These are phyloP conservation scores for Ophiocordyceps sinensis DNA, from an alignment of 2,329 filamentous ascomycete genomes.

Conservation along the genomic window DNA sequence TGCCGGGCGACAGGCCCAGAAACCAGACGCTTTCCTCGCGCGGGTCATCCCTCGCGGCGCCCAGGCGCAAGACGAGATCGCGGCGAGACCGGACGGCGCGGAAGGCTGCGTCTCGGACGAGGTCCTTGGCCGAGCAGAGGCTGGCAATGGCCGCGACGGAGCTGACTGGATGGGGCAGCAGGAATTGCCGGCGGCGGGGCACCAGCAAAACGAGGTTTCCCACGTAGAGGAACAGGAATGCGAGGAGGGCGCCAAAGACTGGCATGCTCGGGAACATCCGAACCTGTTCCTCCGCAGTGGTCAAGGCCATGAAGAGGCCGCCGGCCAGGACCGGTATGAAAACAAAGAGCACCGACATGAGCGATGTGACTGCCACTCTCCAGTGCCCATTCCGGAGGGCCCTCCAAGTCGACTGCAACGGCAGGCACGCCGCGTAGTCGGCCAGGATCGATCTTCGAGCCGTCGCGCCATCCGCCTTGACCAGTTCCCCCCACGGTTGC, in stretches of 20 bases:
- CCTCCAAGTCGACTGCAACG: conserved; percentile 41
- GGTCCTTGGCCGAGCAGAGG: conserved; percentile 59
- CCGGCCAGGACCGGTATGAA: conserved; percentile 54
- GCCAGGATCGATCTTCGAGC: conserved; percentile 51
- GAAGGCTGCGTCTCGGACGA: conserved; percentile 62
- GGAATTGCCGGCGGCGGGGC: conserved; percentile 43
- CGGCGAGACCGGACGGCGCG: conserved; percentile 49
- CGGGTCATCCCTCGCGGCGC: conserved; percentile 30
- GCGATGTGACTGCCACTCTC: conserved; percentile 46
- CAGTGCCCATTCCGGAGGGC: conserved; percentile 49
- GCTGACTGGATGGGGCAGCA: conserved; percentile 58
- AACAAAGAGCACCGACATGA: conserved; percentile 43
- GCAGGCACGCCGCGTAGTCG: conserved; percentile 55
- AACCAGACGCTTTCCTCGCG: conserved; percentile 37
- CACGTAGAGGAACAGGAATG: conserved; percentile 56
- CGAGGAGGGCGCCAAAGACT: conserved; percentile 58
- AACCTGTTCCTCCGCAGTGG: conserved; percentile 33
- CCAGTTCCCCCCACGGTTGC: conserved; percentile 54
- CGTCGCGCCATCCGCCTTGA: conserved; percentile 38
- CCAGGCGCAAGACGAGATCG: conserved; percentile 55
- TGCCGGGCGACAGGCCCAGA: conserved; percentile 27
- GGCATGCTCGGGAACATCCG: conserved; percentile 60
- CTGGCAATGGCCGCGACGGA: conserved; percentile 65
- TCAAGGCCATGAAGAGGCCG: conserved; percentile 61
- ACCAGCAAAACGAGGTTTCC: conserved; percentile 47